Evolutionary conservation across 208 protist species (phyloP).

Genomic region (Wallacemonas collosoma): DNA sequence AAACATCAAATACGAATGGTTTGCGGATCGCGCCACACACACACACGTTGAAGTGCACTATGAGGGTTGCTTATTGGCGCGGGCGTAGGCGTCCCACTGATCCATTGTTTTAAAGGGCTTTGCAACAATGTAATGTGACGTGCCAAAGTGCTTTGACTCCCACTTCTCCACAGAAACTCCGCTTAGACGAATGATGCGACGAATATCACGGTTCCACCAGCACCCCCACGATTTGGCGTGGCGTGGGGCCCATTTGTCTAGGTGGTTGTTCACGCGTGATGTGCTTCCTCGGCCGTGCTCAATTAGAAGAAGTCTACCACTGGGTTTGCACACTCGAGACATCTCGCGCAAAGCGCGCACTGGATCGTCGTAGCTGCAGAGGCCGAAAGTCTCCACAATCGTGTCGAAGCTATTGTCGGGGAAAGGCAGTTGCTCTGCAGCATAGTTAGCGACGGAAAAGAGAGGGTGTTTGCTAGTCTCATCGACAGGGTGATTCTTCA

Average conservation of each 20-base stretch:
- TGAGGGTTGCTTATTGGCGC: background rate
- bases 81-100: constrained; percentile 52
- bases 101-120: constrained; percentile 84
- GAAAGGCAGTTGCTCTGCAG: constrained; percentile 83
- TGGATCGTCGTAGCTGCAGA: constrained; percentile 93
- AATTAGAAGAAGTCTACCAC: constrained; percentile 84
- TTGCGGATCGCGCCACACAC: background rate
- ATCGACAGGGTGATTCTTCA: constrained; percentile 10
- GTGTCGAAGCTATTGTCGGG: constrained; percentile 90
- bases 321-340: constrained; percentile 88
- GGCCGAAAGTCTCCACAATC: constrained; percentile 90
- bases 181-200: constrained; percentile 64
- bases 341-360: constrained; percentile 86
- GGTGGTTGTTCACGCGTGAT: constrained; percentile 72
- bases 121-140: constrained; percentile 82
- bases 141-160: constrained; percentile 86
- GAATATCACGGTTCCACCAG: constrained; percentile 91
- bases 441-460: constrained; percentile 81
- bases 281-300: constrained; percentile 84
- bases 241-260: constrained; percentile 82
- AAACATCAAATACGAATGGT: too few species aligned
- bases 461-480: constrained; percentile 31
- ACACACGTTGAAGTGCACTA: background rate
- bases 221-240: constrained; percentile 89
- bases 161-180: constrained; percentile 66